Evolutionary conservation across 1,284 basidiomycete species (phyloP), one percentile per base, ranked within the genome.

Genomic region (Mycena citricolor): DNA sequence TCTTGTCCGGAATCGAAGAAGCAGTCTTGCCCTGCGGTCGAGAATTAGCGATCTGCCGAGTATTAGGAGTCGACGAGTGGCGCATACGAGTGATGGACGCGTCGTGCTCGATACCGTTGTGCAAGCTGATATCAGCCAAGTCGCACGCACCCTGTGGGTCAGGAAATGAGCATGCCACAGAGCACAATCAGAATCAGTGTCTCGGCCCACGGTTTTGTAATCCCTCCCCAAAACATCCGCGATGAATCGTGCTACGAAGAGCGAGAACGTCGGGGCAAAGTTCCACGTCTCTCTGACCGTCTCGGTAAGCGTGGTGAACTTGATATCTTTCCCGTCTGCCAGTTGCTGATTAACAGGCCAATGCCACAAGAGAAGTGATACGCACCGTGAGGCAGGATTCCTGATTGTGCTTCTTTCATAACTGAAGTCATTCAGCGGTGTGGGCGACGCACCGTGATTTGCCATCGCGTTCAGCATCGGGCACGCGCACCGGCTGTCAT

Each of bases 61-160:
- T n/a, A 10, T 14, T 8, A 14, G 19, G 7, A 14, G 14, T 8
- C 16, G 37, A 46, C 8, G 26, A 32, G 20, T 33, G 28, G n/a
- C 21, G 71, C 79, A 39, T 59, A 88, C 86, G 76, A 28, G 75
- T 74, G 19, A 90, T 66, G 3, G 85, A 88, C 0, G 69, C 86
- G 52, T 89, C 86, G 53, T 89, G 86, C 54, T 89, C 86, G 46
- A 89, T 89, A 8, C 80, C 80, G 52, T 87, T 88, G 60, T 89
- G 86, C 21, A 82, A 60, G 55, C 75, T 71, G 28, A 89, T 67
- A 38, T 88, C 85, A 11, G 66, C 61, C 17, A 89, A 66, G 56
- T 87, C 75, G 51, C 86, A 77, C 4, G 66, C 76, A 45, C 80
- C 86, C 31, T 66, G 23, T 13, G 10, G 36, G 29, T 8, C n/a